Conservation (phyloP, 352 stramenopile genomes). For the Pythium utonaiense region DNA sequence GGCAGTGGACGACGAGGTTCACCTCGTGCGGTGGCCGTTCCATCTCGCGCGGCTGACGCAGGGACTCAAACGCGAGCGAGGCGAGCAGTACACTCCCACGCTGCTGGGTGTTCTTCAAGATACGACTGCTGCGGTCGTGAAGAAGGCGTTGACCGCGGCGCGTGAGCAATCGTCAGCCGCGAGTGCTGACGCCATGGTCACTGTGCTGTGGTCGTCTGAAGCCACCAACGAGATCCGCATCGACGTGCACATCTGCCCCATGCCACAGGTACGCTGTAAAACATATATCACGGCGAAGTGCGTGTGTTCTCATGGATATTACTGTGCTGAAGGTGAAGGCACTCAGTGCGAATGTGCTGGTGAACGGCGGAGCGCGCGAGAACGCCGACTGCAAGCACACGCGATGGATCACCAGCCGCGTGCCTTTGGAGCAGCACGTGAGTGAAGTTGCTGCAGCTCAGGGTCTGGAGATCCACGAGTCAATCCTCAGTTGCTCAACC, state of each 20-base stretch:
- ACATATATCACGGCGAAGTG: not conserved
- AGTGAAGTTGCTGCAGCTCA: slow-evolving; percentile 18
- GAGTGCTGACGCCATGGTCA: slow-evolving; percentile 51
- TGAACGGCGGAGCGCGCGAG: slow-evolving; percentile 39
- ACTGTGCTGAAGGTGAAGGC: slow-evolving; percentile 25
- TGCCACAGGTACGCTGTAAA: slow-evolving; percentile 33
- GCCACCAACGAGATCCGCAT: slow-evolving; percentile 20
- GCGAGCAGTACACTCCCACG: not conserved
- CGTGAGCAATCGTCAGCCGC: not conserved
- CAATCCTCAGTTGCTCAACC: slow-evolving; percentile 36
- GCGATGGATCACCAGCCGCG: slow-evolving; percentile 59
- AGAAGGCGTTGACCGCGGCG: not conserved
- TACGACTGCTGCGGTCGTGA: slow-evolving; percentile 18
- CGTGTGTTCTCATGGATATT: not conserved
- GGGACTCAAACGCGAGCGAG: slow-evolving; percentile 22
- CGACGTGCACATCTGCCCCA: slow-evolving; percentile 49
- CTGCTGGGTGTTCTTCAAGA: slow-evolving; percentile 9
- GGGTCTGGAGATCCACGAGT: slow-evolving; percentile 44
- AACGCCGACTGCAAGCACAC: slow-evolving; percentile 68
- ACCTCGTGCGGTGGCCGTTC: slow-evolving; percentile 51
- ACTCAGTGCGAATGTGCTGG: slow-evolving; percentile 38
- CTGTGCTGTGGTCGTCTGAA: slow-evolving; percentile 52
- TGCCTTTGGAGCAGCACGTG: slow-evolving; percentile 40
- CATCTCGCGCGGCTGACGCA: slow-evolving; percentile 45
- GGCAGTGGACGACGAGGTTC: not conserved